Base-by-base conservation (phyloP, 2,329 filamentous ascomycete genomes). In the Chrysoporthe puriensis region DNA sequence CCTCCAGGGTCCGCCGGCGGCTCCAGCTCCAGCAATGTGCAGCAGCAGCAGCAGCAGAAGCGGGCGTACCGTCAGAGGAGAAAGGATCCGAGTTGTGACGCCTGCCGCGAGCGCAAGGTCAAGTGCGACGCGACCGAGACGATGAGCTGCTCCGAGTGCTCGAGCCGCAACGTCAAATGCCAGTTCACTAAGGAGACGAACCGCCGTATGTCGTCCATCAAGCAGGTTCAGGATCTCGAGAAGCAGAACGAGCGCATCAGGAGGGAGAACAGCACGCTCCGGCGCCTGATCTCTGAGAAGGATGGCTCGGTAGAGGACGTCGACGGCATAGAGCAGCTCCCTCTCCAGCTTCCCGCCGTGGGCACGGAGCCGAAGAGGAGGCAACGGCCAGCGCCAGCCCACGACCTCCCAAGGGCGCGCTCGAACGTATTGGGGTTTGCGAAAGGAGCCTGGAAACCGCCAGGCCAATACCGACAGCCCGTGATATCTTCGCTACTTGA, bases 121-220 rank as follows among this genome's bases (percentile, higher is more conserved):
- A 91, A 91, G 85, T 99, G 96, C 79, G 96, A 99, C 82, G 96
- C 96, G 43, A 98, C 96, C 18, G 96, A 98, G 77, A 97, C 93
- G 21, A 90, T 92, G 13, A 97, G 95, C 79, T 99, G 96, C 78
- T 97, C 96, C 1, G 96, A 99, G 80, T 99, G 96, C 81, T 96
- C 93, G 4, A 97, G 94, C 77, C 90, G 96, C 72, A 96, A 95
- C 76, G 95, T 98, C 72, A 97, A 96, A 78, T 99, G 96, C 77
- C 95, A 98, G 76, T 99, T 99, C 77, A 99, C 96, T 62, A 99
- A 99, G 81, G 96, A 99, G 80, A 99, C 96, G 14, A 99, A 99
- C 78, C 88, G 96, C 68, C 89, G 96, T 70, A 99, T 99, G 96
- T 98, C 96, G 21, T 98, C 95, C 1, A 98, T 98, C 81, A 99